These are phyloP conservation scores for Imleria badia DNA, from an alignment of 768 basidiomycete genomes.

Conservation along the genomic window DNA sequence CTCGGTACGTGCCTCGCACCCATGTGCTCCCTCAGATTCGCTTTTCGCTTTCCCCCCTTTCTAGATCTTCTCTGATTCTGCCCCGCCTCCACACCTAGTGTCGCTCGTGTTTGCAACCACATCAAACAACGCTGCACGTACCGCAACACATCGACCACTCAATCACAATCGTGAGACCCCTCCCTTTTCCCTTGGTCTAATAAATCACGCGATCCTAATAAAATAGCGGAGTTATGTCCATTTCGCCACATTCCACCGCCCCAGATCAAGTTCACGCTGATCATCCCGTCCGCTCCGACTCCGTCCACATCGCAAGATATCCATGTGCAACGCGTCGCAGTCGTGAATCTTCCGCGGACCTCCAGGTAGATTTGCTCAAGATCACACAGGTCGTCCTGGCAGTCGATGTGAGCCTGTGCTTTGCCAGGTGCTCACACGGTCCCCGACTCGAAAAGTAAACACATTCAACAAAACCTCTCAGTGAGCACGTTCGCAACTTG, in stretches of 20 bases:
- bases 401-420: slow-evolving; percentile 14
- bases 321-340: slow-evolving; percentile 28
- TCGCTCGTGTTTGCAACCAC: slow-evolving; percentile 1
- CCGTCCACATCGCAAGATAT: slow-evolving; percentile 32
- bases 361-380: slow-evolving; percentile 26
- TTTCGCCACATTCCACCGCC: slow-evolving; percentile 19
- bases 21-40: slow-evolving; percentile 32
- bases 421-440: slow-evolving; percentile 2
- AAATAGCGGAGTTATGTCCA: slow-evolving; percentile 17
- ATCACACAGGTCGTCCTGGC: slow-evolving; percentile 23
- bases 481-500: slow-evolving; percentile 4
- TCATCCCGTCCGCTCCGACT: slow-evolving; percentile 29
- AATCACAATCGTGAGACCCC: slow-evolving; percentile 5
- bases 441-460: slow-evolving; percentile 22
- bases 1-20: slow-evolving; percentile 20
- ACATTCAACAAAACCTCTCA: slow-evolving; percentile 3
- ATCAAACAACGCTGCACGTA: neutral
- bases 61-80: slow-evolving; percentile 28
- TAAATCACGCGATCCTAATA: slow-evolving; percentile 15
- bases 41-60: slow-evolving; percentile 12
- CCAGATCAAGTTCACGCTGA: slow-evolving; percentile 26
- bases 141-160: neutral
- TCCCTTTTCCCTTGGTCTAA: neutral
- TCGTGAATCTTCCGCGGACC: slow-evolving; percentile 34
- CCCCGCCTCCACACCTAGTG: slow-evolving; percentile 19